phyloP scores from a whole-genome alignment of 306 rosid species.

The Trifolium dubium region DNA sequence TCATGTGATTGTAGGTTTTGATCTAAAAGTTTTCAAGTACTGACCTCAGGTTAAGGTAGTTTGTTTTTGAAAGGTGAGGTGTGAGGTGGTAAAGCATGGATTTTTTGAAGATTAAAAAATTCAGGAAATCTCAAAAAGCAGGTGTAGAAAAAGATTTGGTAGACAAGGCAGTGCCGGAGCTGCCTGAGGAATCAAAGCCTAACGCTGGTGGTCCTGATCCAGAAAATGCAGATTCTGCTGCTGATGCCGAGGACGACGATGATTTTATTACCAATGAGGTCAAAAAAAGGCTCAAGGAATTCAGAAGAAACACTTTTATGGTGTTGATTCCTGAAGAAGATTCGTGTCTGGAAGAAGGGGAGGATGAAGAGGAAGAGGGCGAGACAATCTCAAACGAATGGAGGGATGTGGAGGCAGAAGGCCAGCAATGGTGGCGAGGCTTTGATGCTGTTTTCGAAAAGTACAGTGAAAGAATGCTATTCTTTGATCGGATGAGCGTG shows the following conservation, averaged over 20 bases:
- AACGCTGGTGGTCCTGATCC: conserved; percentile 50
- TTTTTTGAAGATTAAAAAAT: conserved; percentile 72
- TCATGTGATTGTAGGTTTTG: conserved; percentile 45
- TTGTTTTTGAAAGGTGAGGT: conserved; percentile 33
- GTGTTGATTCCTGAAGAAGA: conserved; percentile 97
- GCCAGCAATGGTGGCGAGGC: conserved; percentile 96
- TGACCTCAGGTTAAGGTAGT: not conserved
- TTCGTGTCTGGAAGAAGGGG: conserved; percentile 75
- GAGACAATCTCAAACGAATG: conserved; percentile 72
- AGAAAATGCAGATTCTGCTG: conserved; percentile 52
- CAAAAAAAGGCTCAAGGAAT: conserved; percentile 87
- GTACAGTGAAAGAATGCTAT: conserved; percentile 85
- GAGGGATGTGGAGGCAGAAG: conserved; percentile 98
- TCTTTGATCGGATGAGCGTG: conserved; percentile 75
- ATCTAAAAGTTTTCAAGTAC: conserved; percentile 20
- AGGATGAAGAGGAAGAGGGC: conserved; percentile 66
- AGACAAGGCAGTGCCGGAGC: conserved; percentile 49
- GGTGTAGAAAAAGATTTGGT: conserved; percentile 48
- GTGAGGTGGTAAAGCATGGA: conserved; percentile 54
- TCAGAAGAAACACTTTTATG: conserved; percentile 95
- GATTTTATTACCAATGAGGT: conserved; percentile 91
- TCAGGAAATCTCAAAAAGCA: conserved; percentile 66
- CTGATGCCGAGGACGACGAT: conserved; percentile 79
- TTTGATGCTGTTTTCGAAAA: conserved; percentile 83
- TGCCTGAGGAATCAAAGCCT: conserved; percentile 56